Conservation (phyloP, 768 basidiomycete species). For the Podaxis mareebaensis region DNA sequence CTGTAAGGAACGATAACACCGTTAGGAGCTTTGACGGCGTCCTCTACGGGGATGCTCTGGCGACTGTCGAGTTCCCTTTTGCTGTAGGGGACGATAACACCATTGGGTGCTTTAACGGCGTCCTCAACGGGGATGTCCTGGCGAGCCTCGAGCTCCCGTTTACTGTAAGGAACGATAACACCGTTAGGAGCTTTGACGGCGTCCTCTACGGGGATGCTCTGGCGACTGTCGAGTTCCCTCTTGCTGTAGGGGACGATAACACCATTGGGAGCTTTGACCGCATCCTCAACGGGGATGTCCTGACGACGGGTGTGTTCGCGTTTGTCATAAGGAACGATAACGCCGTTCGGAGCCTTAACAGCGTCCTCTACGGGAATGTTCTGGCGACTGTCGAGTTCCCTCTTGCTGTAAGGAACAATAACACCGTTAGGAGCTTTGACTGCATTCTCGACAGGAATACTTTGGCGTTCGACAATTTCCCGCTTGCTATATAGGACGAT, state of each 20-base stretch:
- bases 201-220: conserved; percentile 28
- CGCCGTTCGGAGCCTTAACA: conserved; percentile 25
- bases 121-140: conserved; percentile 24
- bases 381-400: conserved; percentile 6
- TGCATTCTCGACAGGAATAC: conserved; percentile 23
- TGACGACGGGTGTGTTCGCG: conserved; percentile 25
- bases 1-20: no score
- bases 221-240: conserved; percentile 23
- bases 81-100: conserved; percentile 44
- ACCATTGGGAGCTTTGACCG: conserved; percentile 29
- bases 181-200: conserved; percentile 30
- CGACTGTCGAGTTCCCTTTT: conserved; percentile 25
- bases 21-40: conserved; percentile 24
- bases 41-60: conserved; percentile 29
- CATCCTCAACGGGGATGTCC: conserved; percentile 30
- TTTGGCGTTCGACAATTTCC: conserved; percentile 16
- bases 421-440: conserved; percentile 19
- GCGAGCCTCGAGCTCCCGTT: conserved; percentile 4
- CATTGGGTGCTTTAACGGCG: conserved; percentile 24
- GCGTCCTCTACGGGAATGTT: conserved; percentile 25
- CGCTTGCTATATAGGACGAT: conserved; percentile 19
- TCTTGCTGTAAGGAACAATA: conserved; percentile 21
- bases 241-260: conserved; percentile 25
- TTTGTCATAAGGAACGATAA: conserved; percentile 44
- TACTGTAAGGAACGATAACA: conserved; percentile 26